phyloP scores from a whole-genome alignment of 768 basidiomycete genomes.

The Phaeotremella skinneri region DNA sequence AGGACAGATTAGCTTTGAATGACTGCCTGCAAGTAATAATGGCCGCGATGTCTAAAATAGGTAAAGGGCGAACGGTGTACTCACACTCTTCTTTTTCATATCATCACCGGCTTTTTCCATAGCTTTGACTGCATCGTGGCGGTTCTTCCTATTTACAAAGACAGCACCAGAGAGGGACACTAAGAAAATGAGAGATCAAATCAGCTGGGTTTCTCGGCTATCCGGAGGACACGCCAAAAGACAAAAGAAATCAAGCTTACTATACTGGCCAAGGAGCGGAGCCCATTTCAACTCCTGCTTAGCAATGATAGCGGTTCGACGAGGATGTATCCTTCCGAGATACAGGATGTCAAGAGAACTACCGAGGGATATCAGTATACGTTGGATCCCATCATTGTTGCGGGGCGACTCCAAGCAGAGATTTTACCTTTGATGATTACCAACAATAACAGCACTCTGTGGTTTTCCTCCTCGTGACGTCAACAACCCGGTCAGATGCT shows the following conservation, averaged over 20 bases:
- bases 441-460: slow-evolving; percentile 65
- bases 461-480: slow-evolving; percentile 32
- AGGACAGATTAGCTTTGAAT: background rate
- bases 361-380: slow-evolving; percentile 4
- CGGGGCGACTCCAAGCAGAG: background rate
- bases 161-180: slow-evolving; percentile 83
- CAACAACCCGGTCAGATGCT: slow-evolving; percentile 61
- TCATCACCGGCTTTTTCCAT: slow-evolving; percentile 71
- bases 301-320: slow-evolving; percentile 79
- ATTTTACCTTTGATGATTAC: slow-evolving; percentile 75
- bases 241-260: slow-evolving; percentile 24
- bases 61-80: slow-evolving; percentile 8
- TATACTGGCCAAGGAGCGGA: slow-evolving; percentile 82
- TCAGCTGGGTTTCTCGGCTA: background rate
- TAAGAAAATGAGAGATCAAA: slow-evolving; percentile 9
- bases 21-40: background rate
- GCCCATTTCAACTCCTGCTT: slow-evolving; percentile 83
- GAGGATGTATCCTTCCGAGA: slow-evolving; percentile 80
- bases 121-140: slow-evolving; percentile 66
- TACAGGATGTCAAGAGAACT: slow-evolving; percentile 60
- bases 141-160: slow-evolving; percentile 85
- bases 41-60: background rate
- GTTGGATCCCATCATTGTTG: background rate
- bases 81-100: slow-evolving; percentile 61
- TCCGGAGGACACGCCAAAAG: background rate